A percentile compares a stretch with the other conserved stretches of the same genome.
Evolutionary conservation across 768 basidiomycete species (phyloP).

Genomic region (Cyclocybe aegerita): DNA sequence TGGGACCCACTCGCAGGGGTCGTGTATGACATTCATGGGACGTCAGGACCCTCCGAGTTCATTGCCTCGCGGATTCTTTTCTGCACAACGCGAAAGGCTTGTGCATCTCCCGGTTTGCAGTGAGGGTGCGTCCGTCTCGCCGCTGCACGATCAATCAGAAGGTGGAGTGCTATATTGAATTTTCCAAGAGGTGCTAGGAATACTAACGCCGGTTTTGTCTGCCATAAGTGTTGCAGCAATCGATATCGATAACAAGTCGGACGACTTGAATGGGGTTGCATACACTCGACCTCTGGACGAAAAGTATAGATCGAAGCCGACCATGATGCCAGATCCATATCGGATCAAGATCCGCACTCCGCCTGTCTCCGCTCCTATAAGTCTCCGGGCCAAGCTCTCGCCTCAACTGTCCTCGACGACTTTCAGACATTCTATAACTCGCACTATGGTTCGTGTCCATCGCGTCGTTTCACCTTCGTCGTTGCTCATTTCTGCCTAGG

Average conservation of each 20-base stretch:
- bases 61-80: constrained; percentile 1
- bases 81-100: constrained; percentile 5
- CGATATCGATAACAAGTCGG: constrained; percentile 8
- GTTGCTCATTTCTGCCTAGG: constrained; percentile 36
- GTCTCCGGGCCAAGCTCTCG: constrained; percentile 17
- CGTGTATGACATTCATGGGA: constrained; percentile 4
- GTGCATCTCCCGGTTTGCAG: constrained; percentile 4
- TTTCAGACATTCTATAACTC: too few relatives aligned
- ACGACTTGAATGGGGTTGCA: not conserved
- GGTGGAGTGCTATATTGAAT: too few relatives aligned
- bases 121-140: too few relatives aligned
- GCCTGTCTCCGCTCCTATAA: constrained; percentile 49
- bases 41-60: not conserved
- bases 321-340: constrained; percentile 38
- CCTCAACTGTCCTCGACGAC: too few relatives aligned
- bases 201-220: not conserved
- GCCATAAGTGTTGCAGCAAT: constrained; percentile 1
- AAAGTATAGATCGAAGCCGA: constrained; percentile 25
- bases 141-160: too few relatives aligned
- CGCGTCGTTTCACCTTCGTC: too few relatives aligned
- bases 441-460: too few relatives aligned
- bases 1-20: not conserved
- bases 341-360: constrained; percentile 81
- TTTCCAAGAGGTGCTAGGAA: too few relatives aligned
- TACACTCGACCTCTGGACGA: too few relatives aligned